Conservation (phyloP, 2,329 filamentous ascomycete genomes). For the Lasiodiplodia gonubiensis region DNA sequence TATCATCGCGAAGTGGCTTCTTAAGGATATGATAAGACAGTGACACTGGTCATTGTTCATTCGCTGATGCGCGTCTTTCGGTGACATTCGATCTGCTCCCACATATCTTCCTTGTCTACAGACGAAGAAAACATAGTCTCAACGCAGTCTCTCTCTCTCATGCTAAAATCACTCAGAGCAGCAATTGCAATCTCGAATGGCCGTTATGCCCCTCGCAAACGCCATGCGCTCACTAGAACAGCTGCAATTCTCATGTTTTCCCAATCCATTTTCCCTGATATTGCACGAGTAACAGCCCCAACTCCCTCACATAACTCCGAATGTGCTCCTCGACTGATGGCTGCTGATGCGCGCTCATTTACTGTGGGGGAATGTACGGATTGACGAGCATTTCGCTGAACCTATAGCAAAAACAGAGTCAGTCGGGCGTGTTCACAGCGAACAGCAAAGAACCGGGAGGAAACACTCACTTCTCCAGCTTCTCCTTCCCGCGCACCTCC, state of each 20-base stretch:
- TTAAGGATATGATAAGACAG: too few species aligned
- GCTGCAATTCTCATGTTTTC: neutral
- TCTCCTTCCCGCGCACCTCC: constrained; percentile 94
- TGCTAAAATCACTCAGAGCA: neutral
- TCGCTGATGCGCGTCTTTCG: neutral
- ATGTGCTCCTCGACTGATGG: neutral
- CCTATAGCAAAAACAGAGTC: constrained; percentile 34
- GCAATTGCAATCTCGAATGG: neutral
- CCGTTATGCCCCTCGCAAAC: neutral
- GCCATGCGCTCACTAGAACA: neutral
- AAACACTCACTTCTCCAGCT: constrained; percentile 69
- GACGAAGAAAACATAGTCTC: neutral
- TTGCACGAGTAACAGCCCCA: neutral
- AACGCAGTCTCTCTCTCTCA: neutral
- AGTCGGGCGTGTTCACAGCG: constrained; percentile 31
- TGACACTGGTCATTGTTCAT: too few species aligned
- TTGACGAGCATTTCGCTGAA: constrained; percentile 85
- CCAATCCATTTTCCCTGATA: neutral
- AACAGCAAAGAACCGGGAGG: neutral
- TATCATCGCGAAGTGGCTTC: too few species aligned
- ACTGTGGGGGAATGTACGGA: constrained; percentile 71
- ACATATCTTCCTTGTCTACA: neutral
- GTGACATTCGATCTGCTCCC: neutral
- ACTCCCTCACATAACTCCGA: neutral
- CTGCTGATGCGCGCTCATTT: constrained; percentile 20